Evolutionary conservation across 2,329 filamentous ascomycete genomes (phyloP), one percentile per base, ranked within the genome.

Genomic region (Colletotrichum sp.): DNA sequence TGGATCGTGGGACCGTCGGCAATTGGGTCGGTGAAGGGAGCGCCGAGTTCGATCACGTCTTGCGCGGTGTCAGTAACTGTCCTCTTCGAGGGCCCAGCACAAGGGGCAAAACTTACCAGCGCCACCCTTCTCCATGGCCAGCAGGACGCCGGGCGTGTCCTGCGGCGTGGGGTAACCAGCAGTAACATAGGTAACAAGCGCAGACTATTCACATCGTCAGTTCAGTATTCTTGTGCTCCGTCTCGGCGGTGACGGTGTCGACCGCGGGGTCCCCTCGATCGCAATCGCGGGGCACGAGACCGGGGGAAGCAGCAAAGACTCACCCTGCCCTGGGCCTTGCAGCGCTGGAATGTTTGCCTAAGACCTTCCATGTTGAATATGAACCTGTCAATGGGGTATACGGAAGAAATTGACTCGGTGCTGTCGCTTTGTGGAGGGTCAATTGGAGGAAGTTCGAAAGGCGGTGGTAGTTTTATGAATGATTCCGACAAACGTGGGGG

Each of bases 1-100:
- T 99, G 97, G 80, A 99, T 99, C 6, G 96, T 98, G 44, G 97
- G 97, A 32, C 97, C 97, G 86, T 99, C 97, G 80, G 96, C 97
- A 85, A 99, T 99, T 75, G 97, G 97, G 85, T 99, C 97, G 81
- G 96, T 98, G 88, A 99, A 99, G 68, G 97, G 97, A 72, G 98
- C 93, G 78, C 96, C 97, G 80, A 99, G 92, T 86, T 99, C 97
- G 82, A 99, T 98, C 76, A 99, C 89, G 85, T 99, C 97, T 95
- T 80, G 44, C 8, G 24, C 30, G 6, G 8, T 21, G 68, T 71
- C 68, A 77, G 34, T 57, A 18, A 26, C 30, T 28, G 36, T 26
- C 67, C 13, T 16, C 36, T n/a, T n/a, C 30, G 10, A 13, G 2
- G 65, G 12, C 28, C 0, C 16, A 34, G n/a, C 28, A n/a, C 12